Evolutionary conservation across 2,329 filamentous ascomycete genomes (phyloP).

Genomic region (Cordyceps cicadae): DNA sequence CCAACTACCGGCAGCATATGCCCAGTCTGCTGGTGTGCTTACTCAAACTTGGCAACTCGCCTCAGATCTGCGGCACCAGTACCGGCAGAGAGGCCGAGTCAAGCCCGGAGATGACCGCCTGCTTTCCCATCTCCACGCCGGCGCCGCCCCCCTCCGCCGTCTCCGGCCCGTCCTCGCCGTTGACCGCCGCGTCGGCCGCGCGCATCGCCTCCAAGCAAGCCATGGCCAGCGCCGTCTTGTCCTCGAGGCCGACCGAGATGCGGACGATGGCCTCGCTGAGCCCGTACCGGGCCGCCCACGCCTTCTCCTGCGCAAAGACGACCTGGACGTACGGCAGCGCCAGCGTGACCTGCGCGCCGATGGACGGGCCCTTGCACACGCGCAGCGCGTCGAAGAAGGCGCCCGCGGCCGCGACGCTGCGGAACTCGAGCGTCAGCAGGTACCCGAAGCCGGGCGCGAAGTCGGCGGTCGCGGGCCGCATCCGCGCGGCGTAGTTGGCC

Average conservation of each 20-base stretch:
- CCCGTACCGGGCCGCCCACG: constrained; percentile 30
- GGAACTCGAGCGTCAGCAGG: constrained; percentile 44
- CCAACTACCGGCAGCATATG: too few relatives aligned
- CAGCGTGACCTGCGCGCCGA: constrained; percentile 45
- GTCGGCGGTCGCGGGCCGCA: constrained; percentile 31
- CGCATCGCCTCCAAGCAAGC: neutral
- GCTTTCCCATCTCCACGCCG: neutral
- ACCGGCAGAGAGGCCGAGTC: neutral
- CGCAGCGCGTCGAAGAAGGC: constrained; percentile 26
- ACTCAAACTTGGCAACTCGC: too few relatives aligned
- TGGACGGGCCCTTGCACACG: constrained; percentile 43
- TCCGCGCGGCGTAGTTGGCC: constrained; percentile 18
- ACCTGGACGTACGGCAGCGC: constrained; percentile 38
- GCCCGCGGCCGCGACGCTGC: constrained; percentile 27
- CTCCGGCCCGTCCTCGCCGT: neutral
- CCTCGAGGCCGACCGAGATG: constrained; percentile 40
- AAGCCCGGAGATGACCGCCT: neutral
- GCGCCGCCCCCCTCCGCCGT: too few relatives aligned
- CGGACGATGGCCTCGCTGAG: constrained; percentile 34
- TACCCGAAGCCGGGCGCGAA: constrained; percentile 47
- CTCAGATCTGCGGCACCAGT: neutral
- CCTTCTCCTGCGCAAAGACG: constrained; percentile 31
- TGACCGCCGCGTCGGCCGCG: neutral
- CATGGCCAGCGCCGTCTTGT: constrained; percentile 27
- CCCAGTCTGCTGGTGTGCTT: too few relatives aligned